Evolutionary conservation across 2,329 filamentous ascomycete genomes (phyloP), one percentile per base, ranked within the genome.

Genomic region (Claviceps sp.): DNA sequence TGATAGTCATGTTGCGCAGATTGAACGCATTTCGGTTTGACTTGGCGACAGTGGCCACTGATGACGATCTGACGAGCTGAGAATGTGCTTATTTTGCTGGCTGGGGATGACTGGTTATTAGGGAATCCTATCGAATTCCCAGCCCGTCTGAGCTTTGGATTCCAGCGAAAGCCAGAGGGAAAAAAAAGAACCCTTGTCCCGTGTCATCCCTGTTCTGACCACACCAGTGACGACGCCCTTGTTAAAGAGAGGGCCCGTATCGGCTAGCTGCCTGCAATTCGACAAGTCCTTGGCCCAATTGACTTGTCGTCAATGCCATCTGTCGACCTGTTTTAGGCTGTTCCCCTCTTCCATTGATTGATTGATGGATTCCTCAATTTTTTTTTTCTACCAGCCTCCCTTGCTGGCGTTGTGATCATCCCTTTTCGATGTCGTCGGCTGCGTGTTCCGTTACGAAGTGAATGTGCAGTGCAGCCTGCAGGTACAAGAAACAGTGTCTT

Each of bases 231-330:
- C 38, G 16, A 49, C 26, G 43, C 38, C 52, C 50, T 45, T 52
- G 43, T 26, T 50, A 44, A 50, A 29, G 42, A 8, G 39, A 13
- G 8, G 22, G 22, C 20, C 22, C 47, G 9, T 20, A 37, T 37
- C 29, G 47, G 20, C 47, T 49, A 43, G 39, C 23, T 13, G 48
- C 52, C 29, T 36, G 34, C 49, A 36, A 42, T 40, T 34, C 22
- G 40, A 43, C 20, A 54, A 47, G 23, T 38, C 26, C 14, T 40
- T 17, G 37, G 26, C 17, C 53, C 50, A 52, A 54, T 50, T 45
- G 48, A 34, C 23, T 44, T 40, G 23, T 20, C 17, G 13, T 23
- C 36, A 34, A 16, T 37, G 40, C 38, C 50, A 39, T 49, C 50
- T 44, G 39, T 45, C 17, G 14, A 39, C 7, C 48, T 47, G 47